Evolutionary conservation across 2,329 filamentous ascomycete species (phyloP).

Genomic region (Phialemoniopsis sp.): DNA sequence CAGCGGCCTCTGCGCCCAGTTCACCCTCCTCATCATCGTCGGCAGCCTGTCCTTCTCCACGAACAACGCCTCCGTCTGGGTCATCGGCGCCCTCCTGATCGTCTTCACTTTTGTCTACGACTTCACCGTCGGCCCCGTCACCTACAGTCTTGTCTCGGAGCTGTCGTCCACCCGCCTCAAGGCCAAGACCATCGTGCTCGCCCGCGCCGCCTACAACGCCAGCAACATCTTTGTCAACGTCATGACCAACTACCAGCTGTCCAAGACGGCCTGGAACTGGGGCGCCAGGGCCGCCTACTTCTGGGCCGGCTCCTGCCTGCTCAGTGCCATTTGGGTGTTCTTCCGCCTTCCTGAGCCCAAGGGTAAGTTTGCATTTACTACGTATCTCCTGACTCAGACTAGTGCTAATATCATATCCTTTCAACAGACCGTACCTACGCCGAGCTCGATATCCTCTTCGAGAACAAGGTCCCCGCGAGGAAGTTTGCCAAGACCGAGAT

Average conservation of each 20-base stretch:
- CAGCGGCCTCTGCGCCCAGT: constrained; percentile 34
- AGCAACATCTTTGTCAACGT: constrained; percentile 35
- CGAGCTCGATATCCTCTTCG: no score
- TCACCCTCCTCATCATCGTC: constrained; percentile 33
- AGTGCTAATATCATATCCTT: no score
- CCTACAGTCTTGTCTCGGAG: constrained; percentile 42
- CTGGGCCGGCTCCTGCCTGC: constrained; percentile 35
- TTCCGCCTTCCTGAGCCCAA: constrained; percentile 43
- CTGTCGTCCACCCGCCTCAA: constrained; percentile 41
- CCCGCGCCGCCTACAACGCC: constrained; percentile 38
- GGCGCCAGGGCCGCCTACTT: constrained; percentile 38
- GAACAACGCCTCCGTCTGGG: constrained; percentile 27
- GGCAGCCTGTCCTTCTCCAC: constrained; percentile 29
- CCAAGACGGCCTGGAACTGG: constrained; percentile 29
- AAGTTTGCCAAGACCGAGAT: no score
- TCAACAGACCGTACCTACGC: no score
- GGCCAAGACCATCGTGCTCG: constrained; percentile 40
- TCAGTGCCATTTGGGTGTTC: constrained; percentile 44
- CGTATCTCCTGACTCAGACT: no score
- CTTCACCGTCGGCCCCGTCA: constrained; percentile 35
- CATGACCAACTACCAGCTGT: constrained; percentile 30
- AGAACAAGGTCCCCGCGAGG: no score
- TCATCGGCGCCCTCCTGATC: constrained; percentile 41
- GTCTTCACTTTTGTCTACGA: constrained; percentile 22
- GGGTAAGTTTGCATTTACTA: constrained; percentile 15